Evolutionary conservation across 2,329 filamentous ascomycete genomes (phyloP).

Genomic region (Diplodia intermedia): DNA sequence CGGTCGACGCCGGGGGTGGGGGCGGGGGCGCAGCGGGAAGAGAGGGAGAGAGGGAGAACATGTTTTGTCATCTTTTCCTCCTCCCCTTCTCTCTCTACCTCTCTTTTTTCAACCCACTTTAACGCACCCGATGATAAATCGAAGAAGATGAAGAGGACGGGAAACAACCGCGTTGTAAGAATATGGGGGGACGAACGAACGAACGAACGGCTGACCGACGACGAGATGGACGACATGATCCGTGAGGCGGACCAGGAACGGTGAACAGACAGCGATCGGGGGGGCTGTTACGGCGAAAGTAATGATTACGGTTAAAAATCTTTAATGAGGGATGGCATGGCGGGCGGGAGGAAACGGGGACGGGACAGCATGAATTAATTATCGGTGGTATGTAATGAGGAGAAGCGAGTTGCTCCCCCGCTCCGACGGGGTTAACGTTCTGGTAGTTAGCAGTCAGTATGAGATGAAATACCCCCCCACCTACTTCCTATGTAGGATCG

Average conservation of each 20-base stretch:
- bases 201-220: too few species aligned
- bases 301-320: background rate
- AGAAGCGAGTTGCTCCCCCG: background rate
- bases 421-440: too few species aligned
- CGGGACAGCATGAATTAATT: background rate
- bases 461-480: too few species aligned
- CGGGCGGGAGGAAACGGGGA: background rate
- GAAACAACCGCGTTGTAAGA: too few species aligned
- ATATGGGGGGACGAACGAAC: too few species aligned
- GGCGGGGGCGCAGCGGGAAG: background rate
- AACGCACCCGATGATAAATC: too few species aligned
- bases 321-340: background rate
- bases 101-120: too few species aligned
- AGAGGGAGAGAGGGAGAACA: background rate
- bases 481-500: background rate
- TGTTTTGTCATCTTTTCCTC: background rate
- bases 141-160: too few species aligned
- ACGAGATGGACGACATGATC: too few species aligned
- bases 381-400: background rate
- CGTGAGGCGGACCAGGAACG: too few species aligned
- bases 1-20: too few species aligned
- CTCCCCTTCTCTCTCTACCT: background rate
- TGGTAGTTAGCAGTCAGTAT: background rate
- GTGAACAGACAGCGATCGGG: too few species aligned
- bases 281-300: background rate